Base-by-base conservation (phyloP, 495 filamentous ascomycete genomes). In the Terfezia boudieri region DNA sequence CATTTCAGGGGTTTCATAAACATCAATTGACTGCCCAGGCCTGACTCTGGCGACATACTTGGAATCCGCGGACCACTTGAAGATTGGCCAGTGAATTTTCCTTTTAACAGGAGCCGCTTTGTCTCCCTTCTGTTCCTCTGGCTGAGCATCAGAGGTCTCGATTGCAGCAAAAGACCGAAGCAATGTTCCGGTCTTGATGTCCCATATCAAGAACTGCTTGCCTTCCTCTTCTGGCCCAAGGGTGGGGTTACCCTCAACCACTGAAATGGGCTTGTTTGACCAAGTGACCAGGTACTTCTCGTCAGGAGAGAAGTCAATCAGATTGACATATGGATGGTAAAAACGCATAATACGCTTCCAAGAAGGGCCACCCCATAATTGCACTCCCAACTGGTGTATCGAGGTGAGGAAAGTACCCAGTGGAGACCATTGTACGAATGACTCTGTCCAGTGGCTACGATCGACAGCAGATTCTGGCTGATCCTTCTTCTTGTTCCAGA, bases 191-290 rank as follows among this genome's bases (percentile, higher is more conserved):
- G 90, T 86, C 58, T 82, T 84, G 53, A 96, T 79, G 68, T 98
- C 90, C 90, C 90, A 98, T 62, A 98, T 85, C 62, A 98, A 83
- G 64, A 95, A 95, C 74, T 94, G 93, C 76, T 96, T 95, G 58
- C 90, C 90, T 61, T 98, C 90, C 65, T 98, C 90, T 64, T 95
- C 90, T 57, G 83, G 68, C 8, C 83, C 79, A 36, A 98, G 70
- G 3, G 84, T 69, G 52, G 54, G 64, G 7, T 64, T 59, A 55
- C 73, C 73, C 64, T 96, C 90, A 41, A 89, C 85, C 36, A 98
- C 86, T 56, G 80, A 75, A 59, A 98, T 88, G 23, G 90, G 85
- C 36, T 83, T 75, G 67, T 88, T 84, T 26, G 89, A 95, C 90
- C 90, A 98, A 37, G 90, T 95, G 37, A 88, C 89, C 50, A 98